phyloP scores from a whole-genome alignment of 495 filamentous ascomycete genomes.

The Penicillium ucsense region DNA sequence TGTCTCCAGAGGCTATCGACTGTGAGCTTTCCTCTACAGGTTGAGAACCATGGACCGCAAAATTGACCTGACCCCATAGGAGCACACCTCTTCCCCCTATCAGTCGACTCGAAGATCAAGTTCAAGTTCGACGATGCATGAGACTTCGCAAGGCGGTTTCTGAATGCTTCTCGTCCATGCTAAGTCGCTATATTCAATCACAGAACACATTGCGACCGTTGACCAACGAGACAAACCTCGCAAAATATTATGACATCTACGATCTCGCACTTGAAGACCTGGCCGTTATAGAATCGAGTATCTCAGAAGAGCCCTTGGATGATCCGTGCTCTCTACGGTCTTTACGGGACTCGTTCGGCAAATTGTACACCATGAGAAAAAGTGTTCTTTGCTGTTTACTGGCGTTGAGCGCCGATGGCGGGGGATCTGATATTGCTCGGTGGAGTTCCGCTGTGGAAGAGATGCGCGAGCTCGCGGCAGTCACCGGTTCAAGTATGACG shows the following conservation, averaged over 20 bases:
- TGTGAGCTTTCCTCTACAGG: slow-evolving; percentile 44
- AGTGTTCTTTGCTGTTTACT: slow-evolving; percentile 78
- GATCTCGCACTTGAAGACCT: slow-evolving; percentile 76
- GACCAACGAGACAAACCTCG: slow-evolving; percentile 67
- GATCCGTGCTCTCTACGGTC: slow-evolving; percentile 69
- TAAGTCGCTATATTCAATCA: slow-evolving; percentile 59
- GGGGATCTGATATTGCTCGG: slow-evolving; percentile 63
- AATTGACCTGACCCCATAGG: slow-evolving; percentile 30
- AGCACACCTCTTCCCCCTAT: slow-evolving; percentile 80
- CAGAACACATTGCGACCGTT: slow-evolving; percentile 58
- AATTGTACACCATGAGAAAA: slow-evolving; percentile 71
- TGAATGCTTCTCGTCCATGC: slow-evolving; percentile 55
- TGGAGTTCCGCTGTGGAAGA: slow-evolving; percentile 75
- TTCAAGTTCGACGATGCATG: slow-evolving; percentile 67
- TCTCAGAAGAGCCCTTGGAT: slow-evolving; percentile 53
- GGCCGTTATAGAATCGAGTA: slow-evolving; percentile 51
- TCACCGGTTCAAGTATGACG: slow-evolving; percentile 43
- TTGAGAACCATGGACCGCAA: not conserved
- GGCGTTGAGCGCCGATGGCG: slow-evolving; percentile 78
- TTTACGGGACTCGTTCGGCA: slow-evolving; percentile 68
- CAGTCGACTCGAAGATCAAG: slow-evolving; percentile 67
- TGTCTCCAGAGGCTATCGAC: slow-evolving; percentile 84
- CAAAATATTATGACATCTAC: slow-evolving; percentile 87
- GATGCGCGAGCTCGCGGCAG: slow-evolving; percentile 50
- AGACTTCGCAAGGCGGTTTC: slow-evolving; percentile 67